Evolutionary conservation across 768 basidiomycete genomes (phyloP).

Genomic region (Boletus insuetus): DNA sequence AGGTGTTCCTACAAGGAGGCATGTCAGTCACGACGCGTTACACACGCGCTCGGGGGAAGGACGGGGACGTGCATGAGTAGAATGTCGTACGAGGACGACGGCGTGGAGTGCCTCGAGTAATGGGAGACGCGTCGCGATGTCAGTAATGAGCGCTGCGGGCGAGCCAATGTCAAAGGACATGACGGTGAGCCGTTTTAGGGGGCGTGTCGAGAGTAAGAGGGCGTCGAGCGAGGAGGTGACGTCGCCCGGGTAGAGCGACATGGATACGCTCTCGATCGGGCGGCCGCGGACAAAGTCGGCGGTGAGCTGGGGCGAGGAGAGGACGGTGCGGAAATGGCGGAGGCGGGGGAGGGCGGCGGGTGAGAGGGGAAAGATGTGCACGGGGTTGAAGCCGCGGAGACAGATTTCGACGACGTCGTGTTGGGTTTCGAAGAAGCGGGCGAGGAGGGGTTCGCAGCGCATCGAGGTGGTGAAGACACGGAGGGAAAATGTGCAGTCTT

Average conservation of each 20-base stretch:
- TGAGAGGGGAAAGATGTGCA: conserved; percentile 34
- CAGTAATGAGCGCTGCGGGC: conserved; percentile 43
- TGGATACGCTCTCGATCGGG: conserved; percentile 49
- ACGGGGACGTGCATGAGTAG: conserved; percentile 40
- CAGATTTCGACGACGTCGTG: conserved; percentile 48
- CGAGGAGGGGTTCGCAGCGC: conserved; percentile 47
- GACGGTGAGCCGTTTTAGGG: conserved; percentile 51
- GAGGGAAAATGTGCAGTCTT: conserved; percentile 43
- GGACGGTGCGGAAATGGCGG: conserved; percentile 50
- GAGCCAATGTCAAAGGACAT: conserved; percentile 54
- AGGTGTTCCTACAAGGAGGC: conserved; percentile 37
- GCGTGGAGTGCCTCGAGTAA: conserved; percentile 59
- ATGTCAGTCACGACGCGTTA: not conserved
- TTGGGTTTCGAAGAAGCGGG: conserved; percentile 52
- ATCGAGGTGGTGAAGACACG: conserved; percentile 53
- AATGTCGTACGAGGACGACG: conserved; percentile 51
- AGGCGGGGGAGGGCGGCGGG: conserved; percentile 47
- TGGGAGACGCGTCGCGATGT: conserved; percentile 47
- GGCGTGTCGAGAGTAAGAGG: conserved; percentile 36
- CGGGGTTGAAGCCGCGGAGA: conserved; percentile 49
- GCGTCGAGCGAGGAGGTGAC: conserved; percentile 43
- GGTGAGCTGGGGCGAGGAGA: conserved; percentile 47
- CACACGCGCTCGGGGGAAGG: not conserved
- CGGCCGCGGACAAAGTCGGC: conserved; percentile 44
- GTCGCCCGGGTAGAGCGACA: conserved; percentile 48